phyloP scores from a whole-genome alignment of 2,329 filamentous ascomycete species.

The Trichoderma simmonsii region DNA sequence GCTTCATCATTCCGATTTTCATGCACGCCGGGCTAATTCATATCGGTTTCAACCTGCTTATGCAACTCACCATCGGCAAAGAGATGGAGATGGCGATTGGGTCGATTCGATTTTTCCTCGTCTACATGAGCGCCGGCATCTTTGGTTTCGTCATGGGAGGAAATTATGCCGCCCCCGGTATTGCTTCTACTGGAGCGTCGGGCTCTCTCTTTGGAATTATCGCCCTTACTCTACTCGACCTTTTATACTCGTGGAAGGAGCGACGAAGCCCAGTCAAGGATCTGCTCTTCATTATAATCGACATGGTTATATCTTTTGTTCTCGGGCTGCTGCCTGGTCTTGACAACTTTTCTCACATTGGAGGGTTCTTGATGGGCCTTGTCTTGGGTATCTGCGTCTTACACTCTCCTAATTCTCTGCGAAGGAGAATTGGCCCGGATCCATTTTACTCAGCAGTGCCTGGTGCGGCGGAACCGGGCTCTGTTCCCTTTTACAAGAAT shows the following conservation, averaged over 20 bases:
- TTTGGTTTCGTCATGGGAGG: slow-evolving; percentile 95
- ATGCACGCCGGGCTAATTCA: slow-evolving; percentile 91
- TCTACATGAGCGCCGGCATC: slow-evolving; percentile 88
- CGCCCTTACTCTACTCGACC: slow-evolving; percentile 80
- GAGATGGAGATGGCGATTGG: slow-evolving; percentile 94
- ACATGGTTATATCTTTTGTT: slow-evolving; percentile 86
- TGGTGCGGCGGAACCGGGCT: slow-evolving; percentile 45
- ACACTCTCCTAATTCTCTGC: slow-evolving; percentile 79
- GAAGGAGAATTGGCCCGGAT: slow-evolving; percentile 68
- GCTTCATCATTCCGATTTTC: slow-evolving; percentile 95
- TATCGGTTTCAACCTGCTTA: slow-evolving; percentile 90
- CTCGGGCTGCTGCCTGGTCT: slow-evolving; percentile 86
- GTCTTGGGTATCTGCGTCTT: slow-evolving; percentile 82
- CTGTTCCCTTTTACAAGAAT: slow-evolving; percentile 56
- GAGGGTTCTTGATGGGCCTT: slow-evolving; percentile 89
- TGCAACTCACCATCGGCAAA: slow-evolving; percentile 83
- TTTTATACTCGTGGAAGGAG: slow-evolving; percentile 88
- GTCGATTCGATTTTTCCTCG: slow-evolving; percentile 78
- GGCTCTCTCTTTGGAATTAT: slow-evolving; percentile 90
- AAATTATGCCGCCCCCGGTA: slow-evolving; percentile 80
- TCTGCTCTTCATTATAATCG: slow-evolving; percentile 79
- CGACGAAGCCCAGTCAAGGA: slow-evolving; percentile 75
- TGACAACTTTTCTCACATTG: slow-evolving; percentile 97
- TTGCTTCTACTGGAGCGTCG: slow-evolving; percentile 84
- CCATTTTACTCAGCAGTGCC: slow-evolving; percentile 69